Evolutionary conservation across 139 green algal species (phyloP), one percentile per base, ranked within the genome.

Genomic region (Chlamydomonas sp.): DNA sequence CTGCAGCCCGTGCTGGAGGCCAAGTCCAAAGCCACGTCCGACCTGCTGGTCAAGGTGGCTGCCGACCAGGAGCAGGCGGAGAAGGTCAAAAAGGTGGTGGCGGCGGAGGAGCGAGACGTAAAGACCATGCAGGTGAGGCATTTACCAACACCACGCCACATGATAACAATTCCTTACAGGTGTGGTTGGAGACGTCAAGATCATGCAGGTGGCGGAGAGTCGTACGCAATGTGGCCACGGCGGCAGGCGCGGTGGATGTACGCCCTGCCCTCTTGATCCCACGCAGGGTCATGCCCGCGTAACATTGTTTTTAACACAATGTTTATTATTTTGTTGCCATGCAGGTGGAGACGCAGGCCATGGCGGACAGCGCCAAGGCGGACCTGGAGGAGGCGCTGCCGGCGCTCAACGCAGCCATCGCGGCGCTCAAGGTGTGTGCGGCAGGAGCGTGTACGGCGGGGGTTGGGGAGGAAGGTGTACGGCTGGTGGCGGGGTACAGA

Each of bases 331-430:
- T n/a, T n/a, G n/a, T n/a, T n/a, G n/a, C n/a, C n/a, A n/a, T 58
- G 58, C 77, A 81, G 69, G 80, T 84, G 79, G 67, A 91, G 74
- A 90, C 89, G 85, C 93, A 97, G 86, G 92, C 90, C 15, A 95
- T 98, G 62, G 94, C 93, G 61, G 96, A 97, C 75, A 93, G 95
- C 12, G 96, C 96, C 57, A 93, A 97, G 79, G 93, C 92, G 3
- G 96, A 98, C 86, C 94, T 98, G 49, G 95, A 95, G 63, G 94
- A 97, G 89, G 96, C 95, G 3, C 87, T 98, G 91, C 96, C 96
- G 15, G 96, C 94, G 4, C 90, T 98, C 17, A 88, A 97, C 57
- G 92, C 93, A 0, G 96, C 96, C 1, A 74, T 97, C 17, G 90
- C 96, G 86, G 94, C 92, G 59, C 91, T 98, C 31, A 97, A 96